Conservation (phyloP, 345 rosid species). For the Eucalyptus erythrocorys region DNA sequence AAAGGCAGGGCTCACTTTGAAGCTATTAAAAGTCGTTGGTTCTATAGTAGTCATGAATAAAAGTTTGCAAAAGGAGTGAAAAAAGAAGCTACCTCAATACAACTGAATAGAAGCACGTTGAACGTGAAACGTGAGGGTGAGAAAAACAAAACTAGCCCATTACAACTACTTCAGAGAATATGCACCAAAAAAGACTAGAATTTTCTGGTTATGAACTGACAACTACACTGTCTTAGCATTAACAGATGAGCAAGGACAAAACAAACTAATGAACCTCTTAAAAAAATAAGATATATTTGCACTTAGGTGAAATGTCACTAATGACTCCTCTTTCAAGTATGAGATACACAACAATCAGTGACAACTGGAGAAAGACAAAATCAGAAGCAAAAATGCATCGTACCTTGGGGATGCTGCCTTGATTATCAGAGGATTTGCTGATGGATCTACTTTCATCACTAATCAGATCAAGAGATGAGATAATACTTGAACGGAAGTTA, state of each 20-base stretch:
- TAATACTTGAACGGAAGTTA: slow-evolving; percentile 41
- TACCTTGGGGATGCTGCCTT: slow-evolving; percentile 37
- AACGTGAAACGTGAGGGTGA: neutral
- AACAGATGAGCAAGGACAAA: neutral
- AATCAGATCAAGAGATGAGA: slow-evolving; percentile 32
- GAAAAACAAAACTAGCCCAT: neutral
- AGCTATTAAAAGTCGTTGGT: neutral
- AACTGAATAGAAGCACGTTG: neutral
- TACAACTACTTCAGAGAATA: neutral
- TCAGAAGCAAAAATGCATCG: neutral
- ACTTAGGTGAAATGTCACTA: neutral
- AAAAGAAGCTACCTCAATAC: neutral
- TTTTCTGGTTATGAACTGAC: neutral
- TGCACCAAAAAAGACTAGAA: neutral
- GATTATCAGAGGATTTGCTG: slow-evolving; percentile 22
- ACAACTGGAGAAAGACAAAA: neutral
- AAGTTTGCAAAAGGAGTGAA: neutral
- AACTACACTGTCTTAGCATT: neutral
- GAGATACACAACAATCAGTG: neutral
- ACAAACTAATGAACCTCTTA: neutral
- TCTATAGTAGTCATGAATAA: neutral
- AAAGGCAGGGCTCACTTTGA: neutral
- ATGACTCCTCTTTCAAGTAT: neutral
- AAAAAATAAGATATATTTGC: neutral
- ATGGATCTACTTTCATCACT: slow-evolving; percentile 12